phyloP scores from a whole-genome alignment of 2,329 filamentous ascomycete species.

The Lachnellula subtilissima region DNA sequence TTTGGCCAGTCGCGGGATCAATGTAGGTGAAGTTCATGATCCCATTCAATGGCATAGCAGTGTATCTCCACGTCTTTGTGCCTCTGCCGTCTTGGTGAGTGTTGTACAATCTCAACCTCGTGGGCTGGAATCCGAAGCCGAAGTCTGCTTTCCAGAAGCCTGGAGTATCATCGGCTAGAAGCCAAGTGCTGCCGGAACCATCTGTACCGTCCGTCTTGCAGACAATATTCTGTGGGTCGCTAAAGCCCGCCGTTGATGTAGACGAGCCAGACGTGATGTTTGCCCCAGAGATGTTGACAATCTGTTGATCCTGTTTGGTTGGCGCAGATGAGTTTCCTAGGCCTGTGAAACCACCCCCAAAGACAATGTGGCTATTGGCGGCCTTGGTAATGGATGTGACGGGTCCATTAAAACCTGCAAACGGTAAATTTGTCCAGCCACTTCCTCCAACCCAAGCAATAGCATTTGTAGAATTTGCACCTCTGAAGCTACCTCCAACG shows the following conservation, averaged over 20 bases:
- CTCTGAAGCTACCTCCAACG: conserved; percentile 80
- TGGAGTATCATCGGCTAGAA: conserved; percentile 67
- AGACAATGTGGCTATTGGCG: conserved; percentile 79
- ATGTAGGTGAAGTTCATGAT: conserved; percentile 96
- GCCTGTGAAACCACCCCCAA: conserved; percentile 85
- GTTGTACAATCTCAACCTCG: conserved; percentile 83
- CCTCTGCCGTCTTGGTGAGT: conserved; percentile 78
- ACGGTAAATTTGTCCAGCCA: conserved; percentile 77
- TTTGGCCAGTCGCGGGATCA: conserved; percentile 65
- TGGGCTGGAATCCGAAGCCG: conserved; percentile 78
- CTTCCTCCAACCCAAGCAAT: conserved; percentile 69
- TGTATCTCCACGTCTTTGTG: conserved; percentile 83
- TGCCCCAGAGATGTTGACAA: conserved; percentile 79
- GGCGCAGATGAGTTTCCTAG: conserved; percentile 74
- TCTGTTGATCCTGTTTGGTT: conserved; percentile 64
- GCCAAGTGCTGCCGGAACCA: conserved; percentile 74
- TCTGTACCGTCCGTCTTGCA: conserved; percentile 69
- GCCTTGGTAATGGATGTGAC: conserved; percentile 80
- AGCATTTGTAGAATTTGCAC: conserved; percentile 80
- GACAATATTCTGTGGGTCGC: conserved; percentile 73
- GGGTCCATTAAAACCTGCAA: conserved; percentile 90
- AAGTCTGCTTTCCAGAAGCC: conserved; percentile 84
- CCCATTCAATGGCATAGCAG: conserved; percentile 77
- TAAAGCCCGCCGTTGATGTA: conserved; percentile 58
- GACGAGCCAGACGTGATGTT: conserved; percentile 65